Evolutionary conservation across 1,284 basidiomycete species (phyloP).

Genomic region (Macrocystidia cucumis): DNA sequence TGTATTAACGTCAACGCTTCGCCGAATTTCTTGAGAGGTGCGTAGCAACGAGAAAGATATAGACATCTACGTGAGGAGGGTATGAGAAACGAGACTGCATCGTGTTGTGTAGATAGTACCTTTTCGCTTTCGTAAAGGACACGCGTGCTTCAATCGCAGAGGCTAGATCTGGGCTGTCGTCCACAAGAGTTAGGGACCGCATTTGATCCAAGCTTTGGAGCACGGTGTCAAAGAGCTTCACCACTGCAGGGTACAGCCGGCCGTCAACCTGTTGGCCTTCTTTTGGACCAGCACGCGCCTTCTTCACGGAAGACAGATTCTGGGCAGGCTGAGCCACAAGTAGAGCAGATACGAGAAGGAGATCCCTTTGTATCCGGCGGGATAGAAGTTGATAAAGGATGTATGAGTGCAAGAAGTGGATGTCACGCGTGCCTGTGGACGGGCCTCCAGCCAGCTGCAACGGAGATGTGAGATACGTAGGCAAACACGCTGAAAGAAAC

Average conservation of each 20-base stretch:
- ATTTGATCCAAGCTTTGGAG: constrained; percentile 81
- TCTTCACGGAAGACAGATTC: constrained; percentile 17
- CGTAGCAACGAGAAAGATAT: constrained; percentile 67
- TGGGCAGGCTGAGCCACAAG: constrained; percentile 21
- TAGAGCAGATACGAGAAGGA: constrained; percentile 70
- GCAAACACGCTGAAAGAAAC: background rate
- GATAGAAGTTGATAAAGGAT: constrained; percentile 83
- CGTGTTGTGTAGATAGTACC: constrained; percentile 33
- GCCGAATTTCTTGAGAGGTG: constrained; percentile 59
- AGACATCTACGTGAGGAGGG: constrained; percentile 38
- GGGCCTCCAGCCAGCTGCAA: constrained; percentile 34
- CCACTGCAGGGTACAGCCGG: constrained; percentile 72
- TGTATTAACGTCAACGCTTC: constrained; percentile 65
- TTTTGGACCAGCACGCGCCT: constrained; percentile 33
- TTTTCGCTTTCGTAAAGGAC: constrained; percentile 66
- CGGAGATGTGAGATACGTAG: constrained; percentile 1
- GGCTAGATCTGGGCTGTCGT: constrained; percentile 79
- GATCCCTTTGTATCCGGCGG: constrained; percentile 81
- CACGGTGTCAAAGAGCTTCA: constrained; percentile 83
- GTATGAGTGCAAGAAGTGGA: constrained; percentile 81
- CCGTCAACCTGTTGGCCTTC: constrained; percentile 55
- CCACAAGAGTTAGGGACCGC: constrained; percentile 76
- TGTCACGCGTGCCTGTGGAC: constrained; percentile 47
- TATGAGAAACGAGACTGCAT: constrained; percentile 5
- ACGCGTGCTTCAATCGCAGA: constrained; percentile 71